Conservation (phyloP, 148 eudicot species). For the Spergularia marina region DNA sequence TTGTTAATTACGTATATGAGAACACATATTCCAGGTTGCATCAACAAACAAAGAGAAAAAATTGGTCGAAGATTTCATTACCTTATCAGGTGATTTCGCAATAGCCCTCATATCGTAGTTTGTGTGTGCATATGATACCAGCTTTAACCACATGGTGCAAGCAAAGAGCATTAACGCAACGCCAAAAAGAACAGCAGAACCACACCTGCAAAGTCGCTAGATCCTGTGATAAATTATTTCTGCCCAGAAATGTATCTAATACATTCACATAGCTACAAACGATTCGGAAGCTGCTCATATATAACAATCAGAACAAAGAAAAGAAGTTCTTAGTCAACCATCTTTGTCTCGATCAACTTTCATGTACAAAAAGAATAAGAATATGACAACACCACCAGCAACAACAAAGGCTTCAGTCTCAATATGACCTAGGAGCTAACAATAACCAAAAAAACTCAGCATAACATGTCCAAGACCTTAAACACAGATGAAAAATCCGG, state of each 20-base stretch:
- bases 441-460: not conserved
- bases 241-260: not conserved
- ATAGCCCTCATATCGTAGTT: constrained; percentile 75
- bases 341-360: too few relatives aligned
- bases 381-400: too few relatives aligned
- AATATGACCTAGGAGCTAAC: too few relatives aligned
- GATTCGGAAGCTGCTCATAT: too few relatives aligned
- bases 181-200: constrained; percentile 85
- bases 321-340: too few relatives aligned
- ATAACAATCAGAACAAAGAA: too few relatives aligned
- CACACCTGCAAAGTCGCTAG: constrained; percentile 60
- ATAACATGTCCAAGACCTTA: not conserved
- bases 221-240: constrained; percentile 18
- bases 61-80: constrained; percentile 20
- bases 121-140: constrained; percentile 94
- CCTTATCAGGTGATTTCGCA: constrained; percentile 59
- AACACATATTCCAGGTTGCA: not conserved
- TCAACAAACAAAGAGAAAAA: not conserved
- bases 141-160: constrained; percentile 83
- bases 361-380: too few relatives aligned
- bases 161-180: constrained; percentile 78
- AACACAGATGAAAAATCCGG: constrained; percentile 8
- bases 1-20: not conserved
- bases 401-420: too few relatives aligned
- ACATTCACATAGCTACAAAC: not conserved